Conservation (phyloP, 108 stramenopile genomes). For the Bacterosira constricta region DNA sequence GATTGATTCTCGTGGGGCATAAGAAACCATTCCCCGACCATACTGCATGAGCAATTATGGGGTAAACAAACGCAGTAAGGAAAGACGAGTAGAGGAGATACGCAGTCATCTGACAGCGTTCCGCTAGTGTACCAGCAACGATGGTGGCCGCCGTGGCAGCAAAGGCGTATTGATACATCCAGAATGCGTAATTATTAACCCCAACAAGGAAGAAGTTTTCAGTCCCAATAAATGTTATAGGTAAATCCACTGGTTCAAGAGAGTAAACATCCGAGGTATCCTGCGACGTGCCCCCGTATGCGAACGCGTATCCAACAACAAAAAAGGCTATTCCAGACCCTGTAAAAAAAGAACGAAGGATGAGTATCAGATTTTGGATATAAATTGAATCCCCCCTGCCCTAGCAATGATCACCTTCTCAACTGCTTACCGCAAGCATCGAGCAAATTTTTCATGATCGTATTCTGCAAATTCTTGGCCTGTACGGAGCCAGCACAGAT, state of each 20-base stretch:
- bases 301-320: constrained; percentile 80
- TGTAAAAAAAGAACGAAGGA: too few species aligned
- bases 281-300: constrained; percentile 60
- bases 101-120: constrained; percentile 63
- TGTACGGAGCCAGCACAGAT: too few species aligned
- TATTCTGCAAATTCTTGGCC: too few species aligned
- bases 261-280: constrained; percentile 28
- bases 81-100: constrained; percentile 66
- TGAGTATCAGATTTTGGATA: too few species aligned
- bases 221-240: constrained; percentile 71
- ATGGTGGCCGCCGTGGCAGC: constrained; percentile 62
- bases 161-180: constrained; percentile 70
- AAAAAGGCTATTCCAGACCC: too few species aligned
- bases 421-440: too few species aligned
- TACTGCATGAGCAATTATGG: constrained; percentile 52
- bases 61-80: constrained; percentile 69
- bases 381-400: too few species aligned
- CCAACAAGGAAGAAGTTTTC: constrained; percentile 62
- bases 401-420: too few species aligned
- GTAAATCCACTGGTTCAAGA: too few species aligned
- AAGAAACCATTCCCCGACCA: constrained; percentile 52
- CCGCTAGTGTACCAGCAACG: constrained; percentile 77
- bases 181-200: constrained; percentile 52
- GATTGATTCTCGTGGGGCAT: constrained; percentile 46
- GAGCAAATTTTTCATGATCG: too few species aligned